Conservation (phyloP, 495 filamentous ascomycete species). For the Penicillium verhagenii region DNA sequence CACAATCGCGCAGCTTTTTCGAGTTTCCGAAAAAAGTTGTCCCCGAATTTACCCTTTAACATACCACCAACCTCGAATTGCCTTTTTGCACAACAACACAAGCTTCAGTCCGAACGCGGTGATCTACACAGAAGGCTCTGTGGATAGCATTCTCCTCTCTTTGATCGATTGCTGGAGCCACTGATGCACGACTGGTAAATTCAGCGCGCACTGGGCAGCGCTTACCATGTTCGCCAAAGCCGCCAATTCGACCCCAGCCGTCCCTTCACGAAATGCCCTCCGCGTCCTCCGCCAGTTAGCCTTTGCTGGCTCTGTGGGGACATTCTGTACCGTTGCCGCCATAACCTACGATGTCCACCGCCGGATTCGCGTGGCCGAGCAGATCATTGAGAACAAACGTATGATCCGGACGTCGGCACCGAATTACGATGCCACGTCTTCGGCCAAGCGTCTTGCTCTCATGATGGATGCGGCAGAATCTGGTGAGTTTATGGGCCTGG, state of each 20-base stretch:
- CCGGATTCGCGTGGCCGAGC: slow-evolving; percentile 40
- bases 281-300: slow-evolving; percentile 45
- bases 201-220: slow-evolving; percentile 28
- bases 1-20: slow-evolving; percentile 20
- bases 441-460: slow-evolving; percentile 35
- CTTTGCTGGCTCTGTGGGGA: slow-evolving; percentile 41
- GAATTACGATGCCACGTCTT: slow-evolving; percentile 44
- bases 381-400: slow-evolving; percentile 46
- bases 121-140: neutral
- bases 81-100: neutral
- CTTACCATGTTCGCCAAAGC: slow-evolving; percentile 36
- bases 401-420: slow-evolving; percentile 44
- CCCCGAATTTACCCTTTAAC: slow-evolving; percentile 18
- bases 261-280: slow-evolving; percentile 48
- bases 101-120: neutral
- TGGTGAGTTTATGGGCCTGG: slow-evolving; percentile 40
- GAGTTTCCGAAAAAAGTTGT: slow-evolving; percentile 23
- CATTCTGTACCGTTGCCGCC: slow-evolving; percentile 41
- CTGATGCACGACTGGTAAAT: slow-evolving; percentile 23
- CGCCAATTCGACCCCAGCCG: slow-evolving; percentile 27
- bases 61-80: slow-evolving; percentile 12
- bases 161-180: neutral
- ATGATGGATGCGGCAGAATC: slow-evolving; percentile 47
- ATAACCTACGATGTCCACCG: slow-evolving; percentile 46
- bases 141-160: neutral